Base-by-base conservation (phyloP, 2,329 filamentous ascomycete species). In the Ambrosiella xylebori region DNA sequence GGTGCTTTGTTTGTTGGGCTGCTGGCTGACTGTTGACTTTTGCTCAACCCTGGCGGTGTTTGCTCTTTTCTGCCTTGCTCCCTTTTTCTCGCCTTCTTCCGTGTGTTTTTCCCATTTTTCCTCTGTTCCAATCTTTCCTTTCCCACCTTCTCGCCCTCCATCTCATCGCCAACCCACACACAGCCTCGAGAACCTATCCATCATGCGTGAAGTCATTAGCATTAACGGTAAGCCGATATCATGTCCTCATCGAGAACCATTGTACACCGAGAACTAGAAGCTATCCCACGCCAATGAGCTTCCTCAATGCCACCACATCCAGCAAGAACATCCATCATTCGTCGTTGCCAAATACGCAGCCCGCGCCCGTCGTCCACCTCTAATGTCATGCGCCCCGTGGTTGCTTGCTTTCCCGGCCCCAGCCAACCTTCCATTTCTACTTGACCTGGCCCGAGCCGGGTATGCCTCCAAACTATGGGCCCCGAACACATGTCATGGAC, bases 131-230 rank as follows among this genome's bases (percentile, higher is more conserved):
- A 44, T 58, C 59, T 55, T 49, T 45, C 40, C 15, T 27, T 52
- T 44, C 54, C 56, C 53, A 51, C 57, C 52, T 58, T 45, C 19
- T 27, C 55, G 41, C 45, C 45, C 41, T 52, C 56, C 36, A 57
- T 49, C 41, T 27, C 54, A 49, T 39, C 55, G 37, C 55, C 49
- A 52, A 58, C 35, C 39, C 27, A 58, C 37, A 44, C 47, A 49
- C 55, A 47, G 36, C 27, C 57, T 57, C 52, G 35, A 56, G 54
- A 57, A 54, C 57, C 58, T 36, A 49, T 54, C 57, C 50, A 90
- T 73, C 72, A 97, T 97, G 91, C 90, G 91, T 86, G 91, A 97
- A 84, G 89, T 97, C 73, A 95, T 97, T 75, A 91, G 86, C 78
- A 86, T 97, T 82, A 96, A 96, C 82, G 90, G 91, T 96, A 82